Evolutionary conservation across 345 rosid genomes (phyloP), one percentile per base, ranked within the genome.

Genomic region (Camelina laxa): DNA sequence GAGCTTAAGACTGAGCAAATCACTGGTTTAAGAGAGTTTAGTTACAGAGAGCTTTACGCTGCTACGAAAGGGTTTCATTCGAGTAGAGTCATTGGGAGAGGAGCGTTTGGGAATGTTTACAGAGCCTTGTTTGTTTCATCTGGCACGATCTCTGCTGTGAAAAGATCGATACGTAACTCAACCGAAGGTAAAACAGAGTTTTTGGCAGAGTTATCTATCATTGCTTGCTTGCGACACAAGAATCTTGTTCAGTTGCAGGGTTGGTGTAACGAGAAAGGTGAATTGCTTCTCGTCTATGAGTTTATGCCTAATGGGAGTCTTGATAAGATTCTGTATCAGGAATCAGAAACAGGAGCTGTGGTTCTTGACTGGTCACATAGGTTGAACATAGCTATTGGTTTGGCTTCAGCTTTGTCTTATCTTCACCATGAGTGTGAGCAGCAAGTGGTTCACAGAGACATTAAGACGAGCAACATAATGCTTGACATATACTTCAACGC

Each of bases 351-450:
- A 15, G 87, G 88, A 13, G 42, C 49, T 30, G 56, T 73, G 16
- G 38, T 48, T 63, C 78, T 95, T 44, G 87, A 72, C 20, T 95
- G 99, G 98, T 69, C 81, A 41, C 84, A 85, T 14, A 84, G 99
- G 86, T 69, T 81, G 64, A 92, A 90, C 73, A 87, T 90, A 56
- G 89, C 87, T 0, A 70, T 92, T 30, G 99, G 97, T 44, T 79
- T 92, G 60, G 96, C 99, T 41, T 90, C 96, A 16, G 92, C 87
- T 2, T 75, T 95, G 12, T 72, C 89, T 12, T 95, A 92, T 73
- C 84, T 95, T 71, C 98, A 92, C 80, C 92, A 89, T 60, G 99
- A 95, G 69, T 95, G 99, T 38, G 99, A 95, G 80, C 93, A 88
- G 85, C 96, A 88, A 59, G 97, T 92, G 51, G 93, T 95, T 50